Base-by-base conservation (phyloP, 2,329 filamentous ascomycete species). In the Penicillium capsulatum region DNA sequence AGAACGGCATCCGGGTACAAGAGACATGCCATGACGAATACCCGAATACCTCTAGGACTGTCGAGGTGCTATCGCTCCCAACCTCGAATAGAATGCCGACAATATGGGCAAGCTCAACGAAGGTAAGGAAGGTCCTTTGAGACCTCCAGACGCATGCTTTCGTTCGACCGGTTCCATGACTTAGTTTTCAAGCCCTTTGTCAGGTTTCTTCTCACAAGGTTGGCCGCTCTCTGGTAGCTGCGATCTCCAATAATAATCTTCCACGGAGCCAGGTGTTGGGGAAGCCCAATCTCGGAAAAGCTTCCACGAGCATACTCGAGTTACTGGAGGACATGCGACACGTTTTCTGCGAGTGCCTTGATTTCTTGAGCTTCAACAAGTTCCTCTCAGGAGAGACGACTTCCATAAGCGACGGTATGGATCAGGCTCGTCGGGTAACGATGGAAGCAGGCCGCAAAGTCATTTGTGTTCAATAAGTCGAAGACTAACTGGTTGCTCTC, bases 381-480 rank as follows among this genome's bases (percentile, higher is more conserved):
- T 13, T 71, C 48, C 3, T 69, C 69, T 38, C 74, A 66, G 36
- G 48, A 50, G 7, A 76, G 69, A 2, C 73, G 68, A 31, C 70
- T 67, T 0, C 74, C 73, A 46, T 76, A 77, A 3, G 71, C 64
- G 6, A 76, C 66, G 4, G 67, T 69, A 47, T 73, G 73, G 1
- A 75, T 67, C 10, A 76, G 63, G 45, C 70, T 74, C 1, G 67
- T 64, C 0, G 70, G 71, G 47, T 71, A 75, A 0, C 72, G 63
- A 48, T 74, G 69, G 17, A 75, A 62, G 15, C 67, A 61, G 35
- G 67, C 65, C 45, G 69, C 67, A 60, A 71, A 75, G 2, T 29
- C 14, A 24, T 65, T 60, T 1, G 47, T 49, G 1, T 59, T 57
- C n/a, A 74, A 44, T 0, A 74, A 50, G 9, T 74, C 68, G 11